phyloP scores from a whole-genome alignment of 2,329 filamentous ascomycete genomes.

The Fusarium burgessii region DNA sequence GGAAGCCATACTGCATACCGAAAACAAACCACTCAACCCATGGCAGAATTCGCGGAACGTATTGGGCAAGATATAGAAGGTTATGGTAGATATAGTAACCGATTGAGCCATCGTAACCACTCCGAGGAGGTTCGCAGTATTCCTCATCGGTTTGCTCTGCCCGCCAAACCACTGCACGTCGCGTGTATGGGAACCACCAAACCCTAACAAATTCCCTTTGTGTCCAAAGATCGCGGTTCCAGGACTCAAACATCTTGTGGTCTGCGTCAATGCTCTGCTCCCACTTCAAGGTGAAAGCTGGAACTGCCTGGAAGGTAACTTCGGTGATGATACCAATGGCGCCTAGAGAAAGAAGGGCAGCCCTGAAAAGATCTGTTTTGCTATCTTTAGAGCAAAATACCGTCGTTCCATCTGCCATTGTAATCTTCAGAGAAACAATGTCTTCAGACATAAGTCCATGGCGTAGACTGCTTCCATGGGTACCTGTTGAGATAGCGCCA shows the following conservation, averaged over 20 bases:
- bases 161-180: constrained; percentile 88
- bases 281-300: constrained; percentile 89
- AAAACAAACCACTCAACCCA: constrained; percentile 97
- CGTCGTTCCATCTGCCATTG: constrained; percentile 82
- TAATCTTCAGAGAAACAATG: constrained; percentile 80
- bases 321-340: constrained; percentile 92
- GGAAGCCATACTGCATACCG: constrained; percentile 96
- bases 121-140: constrained; percentile 68
- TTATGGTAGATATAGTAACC: constrained; percentile 95
- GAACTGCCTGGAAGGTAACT: constrained; percentile 84
- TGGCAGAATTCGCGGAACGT: constrained; percentile 81
- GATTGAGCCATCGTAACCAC: constrained; percentile 84
- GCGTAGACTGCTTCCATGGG: constrained; percentile 86
- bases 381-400: constrained; percentile 76
- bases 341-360: constrained; percentile 87
- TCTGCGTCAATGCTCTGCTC: constrained; percentile 81
- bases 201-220: constrained; percentile 89
- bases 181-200: constrained; percentile 97
- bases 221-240: constrained; percentile 83
- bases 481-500: constrained; percentile 91
- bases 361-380: constrained; percentile 85
- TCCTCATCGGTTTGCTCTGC: constrained; percentile 81
- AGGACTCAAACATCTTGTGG: constrained; percentile 74
- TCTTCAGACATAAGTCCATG: constrained; percentile 89
- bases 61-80: constrained; percentile 83